A percentile compares a stretch with the other conserved stretches of the same genome.
Evolutionary conservation across 2,329 filamentous ascomycete species (phyloP).

Genomic region (Trichoderma sp.): DNA sequence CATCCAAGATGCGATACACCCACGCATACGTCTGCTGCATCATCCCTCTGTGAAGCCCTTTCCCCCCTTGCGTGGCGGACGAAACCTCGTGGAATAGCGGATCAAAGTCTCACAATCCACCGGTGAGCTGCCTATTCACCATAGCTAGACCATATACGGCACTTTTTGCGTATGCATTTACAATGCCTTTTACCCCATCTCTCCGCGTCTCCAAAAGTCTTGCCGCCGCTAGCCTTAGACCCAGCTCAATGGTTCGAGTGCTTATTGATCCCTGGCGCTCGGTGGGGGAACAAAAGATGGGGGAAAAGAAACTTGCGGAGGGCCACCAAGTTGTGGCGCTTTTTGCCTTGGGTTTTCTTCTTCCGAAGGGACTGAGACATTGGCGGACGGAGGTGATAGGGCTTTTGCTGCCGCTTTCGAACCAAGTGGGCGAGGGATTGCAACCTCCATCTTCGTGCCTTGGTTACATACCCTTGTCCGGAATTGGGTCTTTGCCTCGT

Average conservation of each 20-base stretch:
- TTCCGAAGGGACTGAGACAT: neutral
- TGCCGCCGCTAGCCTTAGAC: conserved; percentile 13
- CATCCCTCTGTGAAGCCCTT: neutral
- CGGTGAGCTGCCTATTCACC: neutral
- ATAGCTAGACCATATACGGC: neutral
- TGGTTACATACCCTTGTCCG: conserved; percentile 1
- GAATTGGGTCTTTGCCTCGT: neutral
- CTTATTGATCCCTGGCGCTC: conserved; percentile 12
- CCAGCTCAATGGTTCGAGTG: conserved; percentile 12
- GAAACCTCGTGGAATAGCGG: neutral
- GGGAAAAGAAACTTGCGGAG: neutral
- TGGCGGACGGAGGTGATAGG: neutral
- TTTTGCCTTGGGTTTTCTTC: neutral
- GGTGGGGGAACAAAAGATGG: conserved; percentile 17
- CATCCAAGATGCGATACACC: neutral
- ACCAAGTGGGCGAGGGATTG: neutral
- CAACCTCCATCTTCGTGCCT: neutral
- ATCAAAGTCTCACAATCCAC: neutral
- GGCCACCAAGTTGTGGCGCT: neutral
- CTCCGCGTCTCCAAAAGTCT: conserved; percentile 6
- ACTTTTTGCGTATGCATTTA: neutral
- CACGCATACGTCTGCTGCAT: neutral
- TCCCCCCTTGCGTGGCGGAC: neutral
- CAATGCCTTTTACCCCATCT: neutral
- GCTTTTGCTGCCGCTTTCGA: neutral